phyloP scores from a whole-genome alignment of 2,329 filamentous ascomycete genomes.

The Capronia coronata region DNA sequence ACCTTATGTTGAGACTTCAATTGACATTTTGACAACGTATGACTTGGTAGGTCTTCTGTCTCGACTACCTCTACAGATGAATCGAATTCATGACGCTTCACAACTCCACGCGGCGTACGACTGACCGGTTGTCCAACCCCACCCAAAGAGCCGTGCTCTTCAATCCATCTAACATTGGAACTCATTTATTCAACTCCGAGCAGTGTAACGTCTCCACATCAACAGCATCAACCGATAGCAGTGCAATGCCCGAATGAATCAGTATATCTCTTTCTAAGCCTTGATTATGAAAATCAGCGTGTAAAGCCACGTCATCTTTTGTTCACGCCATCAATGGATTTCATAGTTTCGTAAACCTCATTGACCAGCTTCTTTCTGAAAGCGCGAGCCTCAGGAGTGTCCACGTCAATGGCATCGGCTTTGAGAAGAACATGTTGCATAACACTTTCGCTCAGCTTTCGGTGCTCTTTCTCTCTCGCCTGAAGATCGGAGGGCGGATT shows the following conservation, averaged over 20 bases:
- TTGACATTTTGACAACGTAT: too few species aligned
- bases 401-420: slow-evolving; percentile 67
- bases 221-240: not conserved
- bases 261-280: not conserved
- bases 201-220: not conserved
- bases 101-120: not conserved
- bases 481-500: slow-evolving; percentile 38
- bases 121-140: not conserved
- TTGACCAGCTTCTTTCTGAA: slow-evolving; percentile 44
- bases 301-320: slow-evolving; percentile 8
- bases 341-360: slow-evolving; percentile 38
- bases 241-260: not conserved
- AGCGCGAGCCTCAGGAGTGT: slow-evolving; percentile 52
- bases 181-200: not conserved
- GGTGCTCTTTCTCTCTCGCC: slow-evolving; percentile 39
- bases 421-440: slow-evolving; percentile 41
- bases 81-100: not conserved
- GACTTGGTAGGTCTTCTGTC: too few species aligned
- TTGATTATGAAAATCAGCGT: slow-evolving; percentile 3
- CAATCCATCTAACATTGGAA: not conserved
- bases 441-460: slow-evolving; percentile 40
- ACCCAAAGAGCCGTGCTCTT: not conserved
- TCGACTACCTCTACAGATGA: not conserved
- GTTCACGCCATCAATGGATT: slow-evolving; percentile 34
- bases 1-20: too few species aligned